phyloP scores from a whole-genome alignment of 2,329 filamentous ascomycete species.

The Penicillium sp. region DNA sequence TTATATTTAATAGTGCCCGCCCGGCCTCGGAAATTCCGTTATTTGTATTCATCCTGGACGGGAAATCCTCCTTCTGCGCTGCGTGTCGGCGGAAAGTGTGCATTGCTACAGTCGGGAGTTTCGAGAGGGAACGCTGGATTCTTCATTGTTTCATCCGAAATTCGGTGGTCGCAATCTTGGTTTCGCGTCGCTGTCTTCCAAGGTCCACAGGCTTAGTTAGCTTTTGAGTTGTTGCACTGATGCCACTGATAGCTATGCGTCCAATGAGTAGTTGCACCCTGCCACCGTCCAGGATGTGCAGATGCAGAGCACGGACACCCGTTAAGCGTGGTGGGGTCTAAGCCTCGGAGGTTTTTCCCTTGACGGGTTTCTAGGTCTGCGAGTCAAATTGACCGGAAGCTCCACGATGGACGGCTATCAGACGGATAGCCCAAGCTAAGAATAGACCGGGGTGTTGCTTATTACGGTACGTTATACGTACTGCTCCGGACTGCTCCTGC shows the following conservation, averaged over 20 bases:
- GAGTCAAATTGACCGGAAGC: background rate
- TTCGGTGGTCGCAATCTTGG: background rate
- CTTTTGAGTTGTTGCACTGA: background rate
- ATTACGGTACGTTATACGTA: background rate
- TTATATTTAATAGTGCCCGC: no score
- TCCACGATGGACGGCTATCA: background rate
- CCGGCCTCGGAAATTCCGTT: background rate
- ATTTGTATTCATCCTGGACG: background rate
- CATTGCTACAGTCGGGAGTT: background rate
- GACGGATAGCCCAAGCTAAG: background rate
- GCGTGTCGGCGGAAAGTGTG: background rate
- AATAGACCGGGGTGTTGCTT: background rate
- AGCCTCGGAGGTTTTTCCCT: slow-evolving; percentile 9
- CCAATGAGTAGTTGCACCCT: slow-evolving; percentile 5
- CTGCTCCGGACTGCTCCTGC: background rate
- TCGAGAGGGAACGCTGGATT: background rate
- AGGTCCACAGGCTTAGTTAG: background rate
- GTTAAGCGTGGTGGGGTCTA: slow-evolving; percentile 5
- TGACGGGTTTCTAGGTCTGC: background rate
- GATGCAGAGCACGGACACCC: slow-evolving; percentile 13
- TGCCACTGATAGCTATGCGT: background rate
- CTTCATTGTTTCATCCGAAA: background rate
- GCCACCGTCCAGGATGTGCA: slow-evolving; percentile 9
- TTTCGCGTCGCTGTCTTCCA: background rate
- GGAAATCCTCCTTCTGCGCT: background rate